These are phyloP conservation scores for Artomyces pyxidatus DNA, from an alignment of 768 basidiomycete species.

Conservation along the genomic window DNA sequence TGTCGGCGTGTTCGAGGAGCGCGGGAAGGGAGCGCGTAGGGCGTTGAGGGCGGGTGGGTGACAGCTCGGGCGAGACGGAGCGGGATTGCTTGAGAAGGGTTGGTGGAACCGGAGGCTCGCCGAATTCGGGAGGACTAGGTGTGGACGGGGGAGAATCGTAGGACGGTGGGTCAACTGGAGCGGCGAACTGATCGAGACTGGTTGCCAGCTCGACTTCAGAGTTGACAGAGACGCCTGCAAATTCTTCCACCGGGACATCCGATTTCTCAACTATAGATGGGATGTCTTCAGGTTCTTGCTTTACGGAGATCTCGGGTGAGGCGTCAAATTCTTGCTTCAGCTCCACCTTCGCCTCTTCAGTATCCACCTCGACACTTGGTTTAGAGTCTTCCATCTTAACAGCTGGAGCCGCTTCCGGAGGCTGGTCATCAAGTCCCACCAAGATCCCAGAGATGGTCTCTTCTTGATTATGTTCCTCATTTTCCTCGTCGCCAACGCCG, in stretches of 20 bases:
- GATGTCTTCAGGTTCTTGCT: not conserved
- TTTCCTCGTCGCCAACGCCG: conserved; percentile 20
- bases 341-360: not conserved
- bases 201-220: not conserved
- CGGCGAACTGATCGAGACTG: too few relatives aligned
- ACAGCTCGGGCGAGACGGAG: conserved; percentile 4
- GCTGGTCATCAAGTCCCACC: not conserved
- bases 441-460: not conserved
- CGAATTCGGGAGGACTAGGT: not conserved
- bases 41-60: conserved; percentile 20
- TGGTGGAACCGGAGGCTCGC: not conserved
- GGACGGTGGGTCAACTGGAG: not conserved
- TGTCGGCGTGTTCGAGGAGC: conserved; percentile 51
- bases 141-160: not conserved
- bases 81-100: not conserved
- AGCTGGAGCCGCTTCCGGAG: too few relatives aligned
- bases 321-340: not conserved
- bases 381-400: not conserved
- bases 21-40: conserved; percentile 27
- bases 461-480: not conserved
- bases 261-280: not conserved
- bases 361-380: not conserved
- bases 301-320: not conserved
- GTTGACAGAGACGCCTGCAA: not conserved
- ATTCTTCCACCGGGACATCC: not conserved